phyloP scores from a whole-genome alignment of 2,329 filamentous ascomycete genomes.

The Alternaria incomplexa region DNA sequence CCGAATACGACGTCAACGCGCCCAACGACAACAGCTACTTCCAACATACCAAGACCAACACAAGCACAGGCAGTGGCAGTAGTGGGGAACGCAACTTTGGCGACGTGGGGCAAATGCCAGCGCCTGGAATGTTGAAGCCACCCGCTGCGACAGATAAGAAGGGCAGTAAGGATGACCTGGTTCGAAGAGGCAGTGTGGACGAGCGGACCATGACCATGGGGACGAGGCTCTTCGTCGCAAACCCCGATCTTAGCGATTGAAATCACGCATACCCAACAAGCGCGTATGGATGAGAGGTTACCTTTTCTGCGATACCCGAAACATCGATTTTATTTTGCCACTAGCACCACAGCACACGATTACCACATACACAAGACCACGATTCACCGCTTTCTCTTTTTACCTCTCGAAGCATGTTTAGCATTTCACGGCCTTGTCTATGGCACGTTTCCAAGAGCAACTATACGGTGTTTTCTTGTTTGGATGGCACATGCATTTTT shows the following conservation, averaged over 20 bases:
- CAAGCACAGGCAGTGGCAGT: slow-evolving; percentile 52
- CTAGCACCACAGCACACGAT: slow-evolving; percentile 1
- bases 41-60: slow-evolving; percentile 49
- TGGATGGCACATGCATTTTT: not conserved
- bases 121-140: slow-evolving; percentile 49
- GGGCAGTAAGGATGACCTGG: slow-evolving; percentile 70
- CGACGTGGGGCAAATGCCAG: slow-evolving; percentile 58
- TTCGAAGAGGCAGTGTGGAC: slow-evolving; percentile 80
- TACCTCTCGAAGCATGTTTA: not conserved
- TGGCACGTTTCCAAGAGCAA: not conserved
- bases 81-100: slow-evolving; percentile 60
- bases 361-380: not conserved
- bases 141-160: slow-evolving; percentile 54
- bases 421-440: not conserved
- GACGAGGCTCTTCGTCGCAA: slow-evolving; percentile 80
- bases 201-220: slow-evolving; percentile 78
- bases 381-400: not conserved
- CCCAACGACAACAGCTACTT: slow-evolving; percentile 50
- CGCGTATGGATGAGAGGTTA: not conserved
- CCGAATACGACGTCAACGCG: slow-evolving; percentile 38
- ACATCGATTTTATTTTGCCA: slow-evolving; percentile 15
- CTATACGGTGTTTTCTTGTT: not conserved
- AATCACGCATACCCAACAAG: slow-evolving; percentile 20
- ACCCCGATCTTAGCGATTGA: slow-evolving; percentile 70
- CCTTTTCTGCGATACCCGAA: slow-evolving; percentile 43